phyloP scores from a whole-genome alignment of 2,329 filamentous ascomycete species.

The Magnaporthales sp. region DNA sequence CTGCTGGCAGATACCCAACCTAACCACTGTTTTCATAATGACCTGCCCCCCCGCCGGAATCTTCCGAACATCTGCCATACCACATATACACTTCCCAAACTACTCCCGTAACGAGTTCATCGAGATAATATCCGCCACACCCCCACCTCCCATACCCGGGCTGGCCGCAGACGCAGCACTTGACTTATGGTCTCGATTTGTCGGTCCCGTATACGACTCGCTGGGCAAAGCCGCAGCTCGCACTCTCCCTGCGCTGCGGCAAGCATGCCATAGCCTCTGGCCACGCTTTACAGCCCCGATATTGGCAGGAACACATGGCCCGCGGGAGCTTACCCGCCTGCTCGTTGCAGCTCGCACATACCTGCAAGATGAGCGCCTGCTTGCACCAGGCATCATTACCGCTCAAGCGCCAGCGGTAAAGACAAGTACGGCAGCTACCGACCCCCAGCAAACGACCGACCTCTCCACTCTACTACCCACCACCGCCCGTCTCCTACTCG shows the following conservation, averaged over 20 bases:
- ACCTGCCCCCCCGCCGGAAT: slow-evolving; percentile 61
- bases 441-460: slow-evolving; percentile 23
- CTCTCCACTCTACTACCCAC: slow-evolving; percentile 56
- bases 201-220: slow-evolving; percentile 78
- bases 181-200: slow-evolving; percentile 74
- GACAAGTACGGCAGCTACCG: not conserved
- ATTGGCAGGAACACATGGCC: slow-evolving; percentile 59
- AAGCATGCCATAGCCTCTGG: slow-evolving; percentile 71
- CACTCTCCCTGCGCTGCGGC: slow-evolving; percentile 64
- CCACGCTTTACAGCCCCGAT: slow-evolving; percentile 75
- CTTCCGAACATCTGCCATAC: slow-evolving; percentile 60
- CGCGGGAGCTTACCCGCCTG: slow-evolving; percentile 77
- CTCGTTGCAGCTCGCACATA: slow-evolving; percentile 61
- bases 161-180: slow-evolving; percentile 44
- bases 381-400: slow-evolving; percentile 54
- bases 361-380: slow-evolving; percentile 63
- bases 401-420: not conserved
- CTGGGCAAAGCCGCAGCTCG: slow-evolving; percentile 72
- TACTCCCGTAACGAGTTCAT: slow-evolving; percentile 78
- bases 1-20: slow-evolving; percentile 57
- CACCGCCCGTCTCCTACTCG: slow-evolving; percentile 63
- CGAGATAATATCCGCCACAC: slow-evolving; percentile 58
- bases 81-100: slow-evolving; percentile 74
- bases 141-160: slow-evolving; percentile 35
- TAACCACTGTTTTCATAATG: slow-evolving; percentile 71